Evolutionary conservation across 2,329 filamentous ascomycete genomes (phyloP), one percentile per base, ranked within the genome.

Genomic region (Trichophyton mentagrophytes): DNA sequence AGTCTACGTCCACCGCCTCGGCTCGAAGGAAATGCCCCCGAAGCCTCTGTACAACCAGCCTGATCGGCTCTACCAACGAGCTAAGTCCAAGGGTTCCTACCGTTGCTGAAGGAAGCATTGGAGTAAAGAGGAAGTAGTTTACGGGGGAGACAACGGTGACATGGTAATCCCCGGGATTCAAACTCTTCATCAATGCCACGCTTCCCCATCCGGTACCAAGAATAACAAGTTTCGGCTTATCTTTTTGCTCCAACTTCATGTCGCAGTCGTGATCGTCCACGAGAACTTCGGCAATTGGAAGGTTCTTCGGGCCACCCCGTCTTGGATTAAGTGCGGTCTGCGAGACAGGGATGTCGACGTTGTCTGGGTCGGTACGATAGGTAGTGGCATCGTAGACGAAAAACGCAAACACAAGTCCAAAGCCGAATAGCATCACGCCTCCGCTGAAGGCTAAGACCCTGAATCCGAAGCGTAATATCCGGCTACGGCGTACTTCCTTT

Each of bases 61-160:
- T 84, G 63, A 99, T 89, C 0, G 93, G 93, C 73, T 99, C 93
- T 46, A 96, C 90, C 62, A 99, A 79, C 57, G 90, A 96, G 65
- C 92, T 82, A 68, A 97, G 78, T 70, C 96, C 92, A 36, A 99
- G 79, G 0, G 93, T 99, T 11, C 95, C 95, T 4, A 99, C 93
- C 0, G 95, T 99, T 6, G 93, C 95, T 38, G 90, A 96, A 1
- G 93, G 93, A 49, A 99, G 80, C 91, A 99, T 97, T 0, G 93
- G 93, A 1, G 93, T 99, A 74, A 99, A 99, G 36, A 99, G 77
- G 76, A 99, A 99, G 76, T 97, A 96, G 69, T 97, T 97, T 40
- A 88, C 88, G 0, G 93, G 92, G 11, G 90, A 95, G 49, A 99
- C 87, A 44, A 99, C 87, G 3, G 92, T 97, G 66, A 99, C 86